Conservation (phyloP, 139 green algal genomes). For the Limnomonas spitsbergensis region DNA sequence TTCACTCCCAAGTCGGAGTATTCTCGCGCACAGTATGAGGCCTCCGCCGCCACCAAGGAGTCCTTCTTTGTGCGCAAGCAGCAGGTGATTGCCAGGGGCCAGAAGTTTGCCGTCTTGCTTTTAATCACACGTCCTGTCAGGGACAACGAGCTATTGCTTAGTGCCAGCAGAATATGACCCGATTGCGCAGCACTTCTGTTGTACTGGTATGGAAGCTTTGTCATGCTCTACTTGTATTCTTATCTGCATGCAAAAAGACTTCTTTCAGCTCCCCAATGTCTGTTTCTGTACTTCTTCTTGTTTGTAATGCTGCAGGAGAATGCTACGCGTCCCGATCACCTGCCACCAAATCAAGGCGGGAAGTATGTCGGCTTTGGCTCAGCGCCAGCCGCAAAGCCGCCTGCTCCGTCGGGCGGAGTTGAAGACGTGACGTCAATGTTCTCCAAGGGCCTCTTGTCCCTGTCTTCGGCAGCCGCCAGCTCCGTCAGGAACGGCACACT, state of each 20-base stretch:
- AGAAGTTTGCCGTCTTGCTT: no score
- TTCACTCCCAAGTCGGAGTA: slow-evolving; percentile 10
- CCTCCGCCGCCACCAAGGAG: slow-evolving; percentile 81
- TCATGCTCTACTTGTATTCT: no score
- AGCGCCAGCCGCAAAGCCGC: slow-evolving; percentile 29
- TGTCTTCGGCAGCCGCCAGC: slow-evolving; percentile 31
- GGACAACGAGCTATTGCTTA: no score
- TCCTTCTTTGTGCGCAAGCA: slow-evolving; percentile 85
- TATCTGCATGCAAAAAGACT: no score
- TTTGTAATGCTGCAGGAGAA: slow-evolving; percentile 83
- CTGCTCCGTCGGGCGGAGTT: slow-evolving; percentile 5
- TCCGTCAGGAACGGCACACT: slow-evolving; percentile 21
- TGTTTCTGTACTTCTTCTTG: no score
- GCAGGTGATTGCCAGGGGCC: slow-evolving; percentile 31
- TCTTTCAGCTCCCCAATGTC: no score
- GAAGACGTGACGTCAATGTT: slow-evolving; percentile 65
- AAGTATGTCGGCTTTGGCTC: slow-evolving; percentile 99
- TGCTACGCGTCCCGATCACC: slow-evolving; percentile 64
- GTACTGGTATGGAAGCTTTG: no score
- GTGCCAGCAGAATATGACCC: no score
- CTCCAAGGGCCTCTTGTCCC: slow-evolving; percentile 49
- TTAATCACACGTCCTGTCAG: no score
- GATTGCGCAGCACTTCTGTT: no score
- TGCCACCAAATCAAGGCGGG: slow-evolving; percentile 89
- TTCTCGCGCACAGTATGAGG: slow-evolving; percentile 55